These are phyloP conservation scores for Endothia cerciana DNA, from an alignment of 2,329 filamentous ascomycete species.

Conservation along the genomic window DNA sequence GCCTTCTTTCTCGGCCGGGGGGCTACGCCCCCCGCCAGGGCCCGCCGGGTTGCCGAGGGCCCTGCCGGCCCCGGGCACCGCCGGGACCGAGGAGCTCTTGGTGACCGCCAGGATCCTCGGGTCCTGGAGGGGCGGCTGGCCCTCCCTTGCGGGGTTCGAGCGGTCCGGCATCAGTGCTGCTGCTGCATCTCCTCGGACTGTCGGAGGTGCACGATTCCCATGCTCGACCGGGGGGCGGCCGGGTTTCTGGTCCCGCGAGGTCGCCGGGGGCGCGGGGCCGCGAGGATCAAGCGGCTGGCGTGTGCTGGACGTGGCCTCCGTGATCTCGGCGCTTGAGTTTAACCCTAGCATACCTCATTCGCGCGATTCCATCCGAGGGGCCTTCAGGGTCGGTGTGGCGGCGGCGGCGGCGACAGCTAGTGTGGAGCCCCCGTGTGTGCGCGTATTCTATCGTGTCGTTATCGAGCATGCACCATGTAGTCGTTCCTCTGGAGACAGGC, in stretches of 20 bases:
- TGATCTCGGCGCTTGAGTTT: constrained; percentile 26
- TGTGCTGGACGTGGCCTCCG: constrained; percentile 21
- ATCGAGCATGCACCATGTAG: not conserved
- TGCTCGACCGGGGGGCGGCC: constrained; percentile 10
- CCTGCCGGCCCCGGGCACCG: constrained; percentile 2
- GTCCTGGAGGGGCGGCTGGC: constrained; percentile 25
- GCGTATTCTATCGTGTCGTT: not conserved
- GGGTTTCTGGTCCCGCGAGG: constrained; percentile 14
- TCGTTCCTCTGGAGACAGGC: not conserved
- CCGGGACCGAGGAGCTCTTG: constrained; percentile 13
- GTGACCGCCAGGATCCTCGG: constrained; percentile 25
- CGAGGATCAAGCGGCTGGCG: constrained; percentile 16
- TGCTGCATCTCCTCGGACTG: constrained; percentile 26
- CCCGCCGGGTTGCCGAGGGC: not conserved
- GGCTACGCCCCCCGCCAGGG: constrained; percentile 3
- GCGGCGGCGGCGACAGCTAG: not conserved
- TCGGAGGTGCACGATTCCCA: constrained; percentile 14
- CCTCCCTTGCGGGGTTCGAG: constrained; percentile 22
- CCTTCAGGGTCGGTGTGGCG: constrained; percentile 1
- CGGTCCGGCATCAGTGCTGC: constrained; percentile 26
- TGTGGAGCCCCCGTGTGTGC: not conserved
- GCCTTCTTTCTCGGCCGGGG: not conserved
- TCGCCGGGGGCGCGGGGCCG: constrained; percentile 8
- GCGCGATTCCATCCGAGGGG: constrained; percentile 22
- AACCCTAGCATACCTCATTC: constrained; percentile 30